Evolutionary conservation across 176 grass and related monocot species (phyloP).

Genomic region (Ensete ventricosum): DNA sequence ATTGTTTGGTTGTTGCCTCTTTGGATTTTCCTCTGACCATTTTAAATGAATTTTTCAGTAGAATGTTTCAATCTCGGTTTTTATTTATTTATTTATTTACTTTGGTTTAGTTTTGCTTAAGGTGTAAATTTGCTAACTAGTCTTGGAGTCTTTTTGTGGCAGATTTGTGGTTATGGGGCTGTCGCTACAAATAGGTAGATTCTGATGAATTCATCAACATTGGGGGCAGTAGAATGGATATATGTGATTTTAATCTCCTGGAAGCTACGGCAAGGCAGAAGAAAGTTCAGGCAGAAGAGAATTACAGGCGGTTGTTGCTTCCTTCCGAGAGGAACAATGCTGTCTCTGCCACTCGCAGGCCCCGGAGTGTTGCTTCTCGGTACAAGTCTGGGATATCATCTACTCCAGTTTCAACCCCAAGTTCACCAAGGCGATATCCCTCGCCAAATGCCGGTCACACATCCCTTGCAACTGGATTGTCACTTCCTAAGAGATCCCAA

Average conservation of each 20-base stretch:
- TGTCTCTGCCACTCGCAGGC: constrained; percentile 15
- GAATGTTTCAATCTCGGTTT: neutral
- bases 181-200: constrained; percentile 2
- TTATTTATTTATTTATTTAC: neutral
- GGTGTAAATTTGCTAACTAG: neutral
- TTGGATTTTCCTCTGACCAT: too few relatives aligned
- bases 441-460: constrained; percentile 36
- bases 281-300: constrained; percentile 31
- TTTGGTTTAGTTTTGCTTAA: neutral
- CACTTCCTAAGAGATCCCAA: constrained; percentile 44
- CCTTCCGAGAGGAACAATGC: constrained; percentile 74
- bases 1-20: too few relatives aligned
- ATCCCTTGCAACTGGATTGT: constrained; percentile 12
- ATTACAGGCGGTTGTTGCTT: constrained; percentile 41
- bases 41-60: too few relatives aligned
- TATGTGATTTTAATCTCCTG: constrained; percentile 13
- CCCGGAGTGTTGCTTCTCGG: neutral
- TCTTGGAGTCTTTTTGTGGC: constrained; percentile 6
- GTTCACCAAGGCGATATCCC: constrained; percentile 35
- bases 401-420: constrained; percentile 17
- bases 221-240: constrained; percentile 42
- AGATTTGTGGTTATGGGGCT: constrained; percentile 18
- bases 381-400: constrained; percentile 33
- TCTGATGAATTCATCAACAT: constrained; percentile 32
- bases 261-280: constrained; percentile 16